These are phyloP conservation scores for Tillandsia leiboldiana DNA, from an alignment of 176 grass and related monocot species.

Conservation along the genomic window DNA sequence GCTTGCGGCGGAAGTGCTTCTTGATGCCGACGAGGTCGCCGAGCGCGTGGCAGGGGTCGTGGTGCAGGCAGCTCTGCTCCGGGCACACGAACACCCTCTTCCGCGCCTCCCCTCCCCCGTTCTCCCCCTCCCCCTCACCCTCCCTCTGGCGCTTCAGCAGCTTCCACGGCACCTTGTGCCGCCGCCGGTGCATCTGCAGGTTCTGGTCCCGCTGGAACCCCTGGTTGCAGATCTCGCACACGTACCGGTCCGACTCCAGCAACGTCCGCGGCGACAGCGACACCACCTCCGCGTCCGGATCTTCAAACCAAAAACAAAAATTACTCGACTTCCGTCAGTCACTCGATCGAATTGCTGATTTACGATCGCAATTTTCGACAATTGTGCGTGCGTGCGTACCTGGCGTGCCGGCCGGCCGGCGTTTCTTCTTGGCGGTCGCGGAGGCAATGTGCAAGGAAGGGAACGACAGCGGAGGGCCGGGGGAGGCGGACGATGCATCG, in stretches of 20 bases:
- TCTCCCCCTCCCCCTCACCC: neutral
- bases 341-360: neutral
- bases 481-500: neutral
- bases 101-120: constrained; percentile 24
- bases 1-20: constrained; percentile 88
- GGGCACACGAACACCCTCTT: constrained; percentile 89
- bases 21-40: constrained; percentile 73
- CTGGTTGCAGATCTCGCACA: constrained; percentile 90
- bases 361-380: neutral
- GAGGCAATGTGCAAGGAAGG: constrained; percentile 33
- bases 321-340: neutral
- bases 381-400: constrained; percentile 28
- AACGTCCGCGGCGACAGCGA: constrained; percentile 78
- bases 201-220: constrained; percentile 88
- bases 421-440: constrained; percentile 46
- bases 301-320: constrained; percentile 11
- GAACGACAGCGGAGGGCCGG: constrained; percentile 28
- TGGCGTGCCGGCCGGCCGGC: constrained; percentile 80
- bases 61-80: constrained; percentile 80
- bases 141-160: constrained; percentile 50
- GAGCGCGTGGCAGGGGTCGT: constrained; percentile 76
- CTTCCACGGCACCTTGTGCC: constrained; percentile 91
- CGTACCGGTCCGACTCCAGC: constrained; percentile 68
- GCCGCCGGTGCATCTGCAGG: constrained; percentile 85
- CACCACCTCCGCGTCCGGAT: constrained; percentile 94